Base-by-base conservation (phyloP, 768 basidiomycete species). In the Boletus rufocinnamomeus region DNA sequence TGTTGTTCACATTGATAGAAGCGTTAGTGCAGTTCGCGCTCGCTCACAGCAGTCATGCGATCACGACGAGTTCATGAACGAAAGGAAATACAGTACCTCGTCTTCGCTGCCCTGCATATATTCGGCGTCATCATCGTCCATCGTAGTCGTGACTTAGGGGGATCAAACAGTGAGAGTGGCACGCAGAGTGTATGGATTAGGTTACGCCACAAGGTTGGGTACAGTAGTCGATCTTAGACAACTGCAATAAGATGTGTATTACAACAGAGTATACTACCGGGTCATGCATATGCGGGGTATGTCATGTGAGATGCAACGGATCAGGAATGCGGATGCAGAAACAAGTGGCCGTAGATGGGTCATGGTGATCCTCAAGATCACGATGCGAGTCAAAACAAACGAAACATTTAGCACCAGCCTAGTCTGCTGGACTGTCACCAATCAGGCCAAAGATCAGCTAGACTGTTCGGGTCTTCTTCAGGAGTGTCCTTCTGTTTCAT, bases 121-220 rank as follows among this genome's bases (percentile, higher is more conserved):
- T 75, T 93, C 92, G 67, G 93, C 93, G 77, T 94, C 92, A 72
- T 94, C 92, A 62, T 94, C 92, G 77, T 94, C 92, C 92, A 94
- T 94, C 14, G 66, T 63, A 14, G 62, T 58, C 14, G 52, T 56
- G 21, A 30, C 28, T 59, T 34, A 37, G 30, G 30, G 50, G 43
- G 40, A 35, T 62, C 28, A 19, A 66, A 35, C 13, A 40, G 35
- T 10, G 50, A 43, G 17, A 59, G 64, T 56, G 49, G 55, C 44
- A 32, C 40, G 14, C 16, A 17, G 14, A 35, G 19, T 6, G 35
- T n/a, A 17, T 43, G 38, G 11, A 62, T 62, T 50, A 46, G 43
- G 43, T 21, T 34, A n/a, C 41, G 54, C 54, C 60, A 66, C 57
- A 54, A 35, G 1, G 40, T 23, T 6, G 27, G 23, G 14, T 30